Evolutionary conservation across 2,329 filamentous ascomycete genomes (phyloP).

Genomic region (Diaporthe velutina): DNA sequence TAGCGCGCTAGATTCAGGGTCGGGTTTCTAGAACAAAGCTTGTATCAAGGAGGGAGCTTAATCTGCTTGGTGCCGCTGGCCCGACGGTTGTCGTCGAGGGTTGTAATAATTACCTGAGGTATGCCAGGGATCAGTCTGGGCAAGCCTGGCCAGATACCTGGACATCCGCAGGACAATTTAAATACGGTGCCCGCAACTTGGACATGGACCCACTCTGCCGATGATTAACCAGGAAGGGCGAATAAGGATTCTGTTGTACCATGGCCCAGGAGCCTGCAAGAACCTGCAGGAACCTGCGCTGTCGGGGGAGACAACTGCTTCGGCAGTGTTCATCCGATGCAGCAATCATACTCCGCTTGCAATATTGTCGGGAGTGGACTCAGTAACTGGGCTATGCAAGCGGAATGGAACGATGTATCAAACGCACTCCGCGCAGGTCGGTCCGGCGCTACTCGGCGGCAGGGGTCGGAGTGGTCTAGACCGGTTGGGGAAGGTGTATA

Average conservation of each 20-base stretch:
- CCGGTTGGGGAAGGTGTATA: slow-evolving; percentile 6
- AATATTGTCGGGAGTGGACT: slow-evolving; percentile 5
- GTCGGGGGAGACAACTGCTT: slow-evolving; percentile 18
- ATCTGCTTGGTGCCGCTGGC: slow-evolving; percentile 21
- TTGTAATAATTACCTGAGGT: slow-evolving; percentile 15
- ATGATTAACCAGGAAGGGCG: background rate
- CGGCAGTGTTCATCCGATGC: slow-evolving; percentile 23
- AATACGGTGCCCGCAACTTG: background rate
- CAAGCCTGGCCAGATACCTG: background rate
- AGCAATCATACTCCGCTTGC: slow-evolving; percentile 11
- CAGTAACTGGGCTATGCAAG: background rate
- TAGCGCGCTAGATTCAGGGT: background rate
- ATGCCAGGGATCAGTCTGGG: slow-evolving; percentile 26
- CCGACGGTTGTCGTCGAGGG: slow-evolving; percentile 26
- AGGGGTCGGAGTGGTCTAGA: slow-evolving; percentile 18
- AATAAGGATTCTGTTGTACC: background rate
- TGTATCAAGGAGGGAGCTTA: slow-evolving; percentile 27
- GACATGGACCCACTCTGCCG: background rate
- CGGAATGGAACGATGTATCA: slow-evolving; percentile 24
- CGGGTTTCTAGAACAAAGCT: slow-evolving; percentile 26
- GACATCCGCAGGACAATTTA: slow-evolving; percentile 2
- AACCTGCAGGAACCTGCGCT: background rate
- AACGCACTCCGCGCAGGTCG: slow-evolving; percentile 21
- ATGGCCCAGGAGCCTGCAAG: background rate
- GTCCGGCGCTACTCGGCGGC: slow-evolving; percentile 18